Base-by-base conservation (phyloP, 768 basidiomycete genomes). In the Hydnomerulius pinastri region DNA sequence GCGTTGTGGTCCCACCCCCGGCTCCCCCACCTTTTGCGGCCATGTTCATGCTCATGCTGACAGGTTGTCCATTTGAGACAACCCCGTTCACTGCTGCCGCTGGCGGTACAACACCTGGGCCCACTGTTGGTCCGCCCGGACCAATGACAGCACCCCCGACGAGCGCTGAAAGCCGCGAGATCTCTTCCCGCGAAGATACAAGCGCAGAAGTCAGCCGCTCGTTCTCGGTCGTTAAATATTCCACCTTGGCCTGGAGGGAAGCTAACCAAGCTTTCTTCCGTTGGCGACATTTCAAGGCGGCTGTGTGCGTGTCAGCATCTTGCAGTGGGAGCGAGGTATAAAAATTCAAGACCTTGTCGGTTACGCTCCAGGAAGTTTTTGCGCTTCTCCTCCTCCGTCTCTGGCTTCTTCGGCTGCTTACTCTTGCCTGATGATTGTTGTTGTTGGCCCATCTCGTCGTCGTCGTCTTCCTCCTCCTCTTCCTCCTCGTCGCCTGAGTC, bases 221-320 rank as follows among this genome's bases (percentile, higher is more conserved):
- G 71, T 99, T 99, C 72, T 99, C 97, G 56, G 87, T 84, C n/a
- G 80, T 76, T 33, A 99, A 81, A 58, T 77, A 90, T 66, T 99
- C 97, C 70, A 96, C 93, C 63, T 95, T 95, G 33, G 87, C 83
- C 69, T 99, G 97, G 15, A 99, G 77, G 55, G 90, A 86, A 24
- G 85, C 79, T 12, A 98, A 81, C 97, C 97, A 99, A 4, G 93
- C 93, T 70, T 99, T 99, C 73, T 99, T 99, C 51, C 97, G 89
- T 66, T 99, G 97, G 29, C 97, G 92, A 71, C 97, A 99, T 73
- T 98, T 98, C 58, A 98, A 83, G 6, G 97, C 97, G 54, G 97
- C 96, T 98, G 59, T 1, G 46, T 10, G 41, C 25, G 29, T 11
- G 27, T 55, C 52, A 64, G 41, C 43, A 48, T 6, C 18, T 13